These are phyloP conservation scores for Coffea eugenioides DNA, from an alignment of 257 asterid genomes.

Conservation along the genomic window DNA sequence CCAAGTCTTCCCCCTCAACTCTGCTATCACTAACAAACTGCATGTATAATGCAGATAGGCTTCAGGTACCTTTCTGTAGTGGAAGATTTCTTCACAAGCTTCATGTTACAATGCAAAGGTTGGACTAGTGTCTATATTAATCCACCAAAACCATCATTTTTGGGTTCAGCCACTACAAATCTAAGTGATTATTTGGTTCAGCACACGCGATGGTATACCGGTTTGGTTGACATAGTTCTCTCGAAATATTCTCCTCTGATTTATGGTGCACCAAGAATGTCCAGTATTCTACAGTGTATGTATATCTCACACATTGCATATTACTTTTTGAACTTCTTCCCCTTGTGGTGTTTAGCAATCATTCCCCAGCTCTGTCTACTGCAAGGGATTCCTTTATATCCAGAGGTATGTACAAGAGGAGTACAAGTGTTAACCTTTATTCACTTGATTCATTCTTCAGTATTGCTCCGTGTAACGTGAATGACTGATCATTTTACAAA, in stretches of 20 bases:
- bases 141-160: slow-evolving; percentile 31
- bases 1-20: neutral
- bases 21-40: too few species aligned
- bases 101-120: slow-evolving; percentile 29
- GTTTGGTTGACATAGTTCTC: slow-evolving; percentile 21
- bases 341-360: slow-evolving; percentile 32
- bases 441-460: neutral
- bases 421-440: too few species aligned
- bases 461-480: too few species aligned
- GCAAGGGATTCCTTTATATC: slow-evolving; percentile 29
- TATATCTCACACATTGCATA: slow-evolving; percentile 24
- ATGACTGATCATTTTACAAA: too few species aligned
- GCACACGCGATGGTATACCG: slow-evolving; percentile 28
- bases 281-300: slow-evolving; percentile 23
- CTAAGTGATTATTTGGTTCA: slow-evolving; percentile 28
- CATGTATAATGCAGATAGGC: slow-evolving; percentile 22
- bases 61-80: slow-evolving; percentile 32
- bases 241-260: slow-evolving; percentile 31
- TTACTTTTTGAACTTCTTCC: slow-evolving; percentile 28
- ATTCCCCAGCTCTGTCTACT: slow-evolving; percentile 34
- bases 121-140: slow-evolving; percentile 28
- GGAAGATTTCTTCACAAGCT: slow-evolving; percentile 39
- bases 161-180: slow-evolving; percentile 30
- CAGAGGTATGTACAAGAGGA: slow-evolving; percentile 5
- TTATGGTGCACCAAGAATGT: slow-evolving; percentile 13